Conservation (phyloP, 345 rosid genomes). For the Eucalyptus lansdowneana region DNA sequence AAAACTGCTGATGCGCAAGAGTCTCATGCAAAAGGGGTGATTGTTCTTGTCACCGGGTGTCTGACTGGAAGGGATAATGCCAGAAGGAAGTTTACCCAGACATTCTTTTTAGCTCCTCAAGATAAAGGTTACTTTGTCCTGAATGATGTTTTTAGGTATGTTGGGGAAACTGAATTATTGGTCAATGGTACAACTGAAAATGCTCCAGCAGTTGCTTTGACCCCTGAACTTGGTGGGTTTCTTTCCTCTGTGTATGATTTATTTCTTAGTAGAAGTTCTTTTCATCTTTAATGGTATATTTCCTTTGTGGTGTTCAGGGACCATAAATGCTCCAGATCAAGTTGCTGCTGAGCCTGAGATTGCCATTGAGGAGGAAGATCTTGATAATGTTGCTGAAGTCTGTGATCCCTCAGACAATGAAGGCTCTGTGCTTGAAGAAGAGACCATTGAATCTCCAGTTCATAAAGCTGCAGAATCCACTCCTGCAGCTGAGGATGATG, state of each 20-base stretch:
- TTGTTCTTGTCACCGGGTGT: constrained; percentile 75
- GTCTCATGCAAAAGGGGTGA: constrained; percentile 62
- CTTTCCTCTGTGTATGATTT: not conserved
- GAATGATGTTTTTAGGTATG: constrained; percentile 75
- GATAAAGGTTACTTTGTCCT: constrained; percentile 86
- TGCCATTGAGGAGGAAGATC: constrained; percentile 26
- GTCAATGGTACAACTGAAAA: constrained; percentile 16
- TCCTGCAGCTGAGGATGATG: constrained; percentile 35
- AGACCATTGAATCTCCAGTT: constrained; percentile 28
- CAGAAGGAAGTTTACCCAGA: constrained; percentile 73
- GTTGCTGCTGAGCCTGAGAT: constrained; percentile 6
- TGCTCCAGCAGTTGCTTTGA: constrained; percentile 12
- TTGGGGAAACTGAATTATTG: constrained; percentile 42
- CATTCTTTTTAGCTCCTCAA: constrained; percentile 90
- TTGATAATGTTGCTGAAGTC: constrained; percentile 30
- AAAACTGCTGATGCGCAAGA: constrained; percentile 87
- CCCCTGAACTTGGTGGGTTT: constrained; percentile 34
- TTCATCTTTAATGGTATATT: not conserved
- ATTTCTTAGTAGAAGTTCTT: not conserved
- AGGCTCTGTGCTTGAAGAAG: constrained; percentile 33
- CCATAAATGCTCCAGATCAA: constrained; percentile 11
- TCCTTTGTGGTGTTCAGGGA: constrained; percentile 15
- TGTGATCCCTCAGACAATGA: constrained; percentile 44
- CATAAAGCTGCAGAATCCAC: constrained; percentile 12
- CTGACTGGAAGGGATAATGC: constrained; percentile 64